phyloP scores from a whole-genome alignment of 345 rosid genomes.

The Rhodomyrtus tomentosa region DNA sequence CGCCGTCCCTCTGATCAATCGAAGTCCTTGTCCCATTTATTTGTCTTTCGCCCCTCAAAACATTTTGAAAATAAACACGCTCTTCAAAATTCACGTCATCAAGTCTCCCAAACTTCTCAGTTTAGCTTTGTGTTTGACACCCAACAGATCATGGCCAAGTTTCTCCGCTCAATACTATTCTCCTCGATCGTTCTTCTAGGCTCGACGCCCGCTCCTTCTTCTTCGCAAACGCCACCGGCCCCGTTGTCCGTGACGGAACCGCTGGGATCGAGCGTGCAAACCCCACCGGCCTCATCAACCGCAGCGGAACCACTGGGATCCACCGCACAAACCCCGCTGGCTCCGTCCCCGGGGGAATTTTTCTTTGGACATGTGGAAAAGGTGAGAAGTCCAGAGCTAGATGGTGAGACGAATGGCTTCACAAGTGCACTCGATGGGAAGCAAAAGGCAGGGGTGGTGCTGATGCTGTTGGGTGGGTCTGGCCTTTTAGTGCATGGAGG shows the following conservation, averaged over 20 bases:
- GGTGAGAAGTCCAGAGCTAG: background rate
- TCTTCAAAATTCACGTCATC: background rate
- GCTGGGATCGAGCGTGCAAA: background rate
- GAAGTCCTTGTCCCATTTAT: background rate
- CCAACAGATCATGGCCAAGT: background rate
- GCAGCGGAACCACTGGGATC: rapidly evolving
- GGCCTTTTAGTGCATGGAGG: background rate
- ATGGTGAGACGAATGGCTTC: background rate
- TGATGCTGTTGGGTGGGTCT: background rate
- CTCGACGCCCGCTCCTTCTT: background rate
- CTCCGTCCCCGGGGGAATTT: background rate
- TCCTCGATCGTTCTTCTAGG: background rate
- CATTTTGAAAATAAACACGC: background rate
- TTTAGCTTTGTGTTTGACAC: background rate
- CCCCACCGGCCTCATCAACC: background rate
- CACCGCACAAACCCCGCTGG: background rate
- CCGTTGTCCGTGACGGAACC: background rate
- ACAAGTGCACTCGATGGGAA: background rate
- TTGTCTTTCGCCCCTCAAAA: background rate
- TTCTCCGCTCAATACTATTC: background rate
- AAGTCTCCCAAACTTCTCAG: background rate
- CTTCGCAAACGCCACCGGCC: background rate
- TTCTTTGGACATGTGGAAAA: background rate
- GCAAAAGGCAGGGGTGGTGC: background rate
- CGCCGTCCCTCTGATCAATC: background rate